A percentile compares a stretch with the other conserved stretches of the same genome.
Conservation (phyloP, 176 grass and related monocot species). For the Carex littledalei region DNA sequence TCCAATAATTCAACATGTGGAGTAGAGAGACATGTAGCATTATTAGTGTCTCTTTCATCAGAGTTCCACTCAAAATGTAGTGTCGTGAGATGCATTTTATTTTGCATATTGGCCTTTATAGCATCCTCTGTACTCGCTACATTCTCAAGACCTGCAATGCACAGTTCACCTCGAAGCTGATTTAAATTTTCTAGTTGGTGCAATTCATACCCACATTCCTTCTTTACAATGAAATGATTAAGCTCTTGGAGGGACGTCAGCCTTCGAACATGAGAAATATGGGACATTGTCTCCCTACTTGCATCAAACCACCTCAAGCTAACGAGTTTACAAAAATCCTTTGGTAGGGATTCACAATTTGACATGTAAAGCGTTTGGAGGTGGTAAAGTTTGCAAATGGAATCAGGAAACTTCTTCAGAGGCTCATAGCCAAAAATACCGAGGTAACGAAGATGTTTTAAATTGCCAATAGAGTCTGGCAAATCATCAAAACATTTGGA, state of each 20-base stretch:
- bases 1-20: neutral
- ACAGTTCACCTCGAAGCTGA: neutral
- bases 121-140: slow-evolving; percentile 25
- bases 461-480: neutral
- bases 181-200: too few relatives aligned
- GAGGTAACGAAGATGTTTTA: neutral
- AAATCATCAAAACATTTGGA: neutral
- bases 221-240: too few relatives aligned
- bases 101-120: neutral
- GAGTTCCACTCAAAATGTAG: neutral
- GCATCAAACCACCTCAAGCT: neutral
- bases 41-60: neutral
- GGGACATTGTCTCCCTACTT: too few relatives aligned
- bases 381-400: neutral
- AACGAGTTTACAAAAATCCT: neutral
- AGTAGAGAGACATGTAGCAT: too few relatives aligned
- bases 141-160: slow-evolving; percentile 7
- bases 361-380: accelerated
- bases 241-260: neutral
- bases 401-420: neutral
- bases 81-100: neutral
- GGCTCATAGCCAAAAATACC: accelerated
- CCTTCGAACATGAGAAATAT: neutral
- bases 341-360: neutral
- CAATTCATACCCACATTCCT: too few relatives aligned